Percentiles rank a stretch among this genome's conserved stretches.
phyloP scores from a whole-genome alignment of 1,284 basidiomycete species.

The Trametes polyzona region DNA sequence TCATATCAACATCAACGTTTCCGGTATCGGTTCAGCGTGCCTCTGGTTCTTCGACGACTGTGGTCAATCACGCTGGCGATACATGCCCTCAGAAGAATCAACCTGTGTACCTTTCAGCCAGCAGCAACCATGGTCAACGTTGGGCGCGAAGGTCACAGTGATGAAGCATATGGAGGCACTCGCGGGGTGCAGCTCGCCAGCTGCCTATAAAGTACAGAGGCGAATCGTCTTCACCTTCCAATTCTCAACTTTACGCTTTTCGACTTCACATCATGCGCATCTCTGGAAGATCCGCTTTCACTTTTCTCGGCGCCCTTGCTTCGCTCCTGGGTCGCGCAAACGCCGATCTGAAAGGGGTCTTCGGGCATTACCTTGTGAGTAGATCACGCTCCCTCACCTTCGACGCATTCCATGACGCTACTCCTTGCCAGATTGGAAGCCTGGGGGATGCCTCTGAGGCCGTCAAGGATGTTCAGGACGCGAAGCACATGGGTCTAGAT shows the following conservation, averaged over 20 bases:
- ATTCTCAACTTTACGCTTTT: not conserved
- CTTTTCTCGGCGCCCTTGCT: not conserved
- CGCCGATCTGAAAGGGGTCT: conserved; percentile 19
- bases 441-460: conserved; percentile 11
- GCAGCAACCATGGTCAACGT: no score
- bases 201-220: no score
- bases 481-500: conserved; percentile 15
- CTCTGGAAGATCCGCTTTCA: not conserved
- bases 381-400: not conserved
- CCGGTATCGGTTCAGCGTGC: no score
- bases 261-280: not conserved
- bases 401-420: not conserved
- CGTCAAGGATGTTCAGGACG: conserved; percentile 18
- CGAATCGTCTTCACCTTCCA: not conserved
- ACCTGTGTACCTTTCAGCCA: no score
- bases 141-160: no score
- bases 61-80: no score
- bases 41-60: no score
- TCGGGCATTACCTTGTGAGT: conserved; percentile 19
- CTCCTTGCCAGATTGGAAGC: conserved; percentile 5
- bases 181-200: no score
- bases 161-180: no score
- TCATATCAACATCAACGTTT: no score
- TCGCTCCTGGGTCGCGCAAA: conserved; percentile 1
- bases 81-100: no score